phyloP scores from a whole-genome alignment of 106 monocot genomes.

The Hemerocallis citrina region DNA sequence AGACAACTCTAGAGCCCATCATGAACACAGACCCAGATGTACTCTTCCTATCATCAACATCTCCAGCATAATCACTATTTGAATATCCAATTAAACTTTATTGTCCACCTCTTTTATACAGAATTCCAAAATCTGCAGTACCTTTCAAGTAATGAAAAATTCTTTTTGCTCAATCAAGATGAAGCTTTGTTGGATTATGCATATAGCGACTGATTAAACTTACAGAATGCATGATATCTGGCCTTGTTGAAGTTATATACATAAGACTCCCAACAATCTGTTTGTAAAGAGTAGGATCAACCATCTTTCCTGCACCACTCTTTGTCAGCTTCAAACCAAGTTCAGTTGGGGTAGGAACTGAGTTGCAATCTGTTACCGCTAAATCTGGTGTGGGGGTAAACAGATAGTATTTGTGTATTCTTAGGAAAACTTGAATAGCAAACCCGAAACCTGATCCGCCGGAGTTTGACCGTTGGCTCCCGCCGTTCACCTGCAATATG shows the following conservation, averaged over 20 bases:
- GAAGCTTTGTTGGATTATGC: not conserved
- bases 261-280: slow-evolving; percentile 17
- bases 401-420: no score
- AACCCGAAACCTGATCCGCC: no score
- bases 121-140: slow-evolving; percentile 6
- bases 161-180: slow-evolving; percentile 6
- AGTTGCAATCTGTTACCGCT: no score
- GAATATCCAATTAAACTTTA: slow-evolving; percentile 5
- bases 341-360: not conserved
- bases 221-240: slow-evolving; percentile 5
- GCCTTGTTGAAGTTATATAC: slow-evolving; percentile 21
- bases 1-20: not conserved
- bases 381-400: no score
- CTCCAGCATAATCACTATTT: slow-evolving; percentile 7
- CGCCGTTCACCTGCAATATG: no score
- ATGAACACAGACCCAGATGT: slow-evolving; percentile 9
- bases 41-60: slow-evolving; percentile 2
- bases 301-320: not conserved
- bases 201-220: not conserved
- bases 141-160: slow-evolving; percentile 15
- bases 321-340: slow-evolving; percentile 1
- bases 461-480: no score
- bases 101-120: slow-evolving; percentile 1
- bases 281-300: slow-evolving; percentile 10
- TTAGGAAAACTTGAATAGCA: no score